Percentiles rank a stretch among this genome's conserved stretches.
Conservation (phyloP, 495 filamentous ascomycete species). For the Trypethelium eluteriae region DNA sequence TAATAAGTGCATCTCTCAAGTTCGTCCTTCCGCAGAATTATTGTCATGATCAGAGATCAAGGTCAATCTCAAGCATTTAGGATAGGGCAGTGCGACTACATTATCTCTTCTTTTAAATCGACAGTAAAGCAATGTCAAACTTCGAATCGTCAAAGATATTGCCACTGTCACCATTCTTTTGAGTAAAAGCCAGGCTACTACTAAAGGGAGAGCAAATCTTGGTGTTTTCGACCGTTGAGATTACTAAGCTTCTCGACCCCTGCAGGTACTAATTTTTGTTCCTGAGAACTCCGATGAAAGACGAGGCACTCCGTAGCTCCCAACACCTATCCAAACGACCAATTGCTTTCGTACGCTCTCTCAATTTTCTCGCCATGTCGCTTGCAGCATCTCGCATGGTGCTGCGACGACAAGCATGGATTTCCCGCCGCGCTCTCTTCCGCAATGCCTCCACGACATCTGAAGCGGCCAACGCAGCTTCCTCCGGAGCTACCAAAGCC, state of each 20-base stretch:
- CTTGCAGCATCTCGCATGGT: not conserved
- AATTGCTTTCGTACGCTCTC: not conserved
- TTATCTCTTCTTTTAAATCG: no score
- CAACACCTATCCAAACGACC: not conserved
- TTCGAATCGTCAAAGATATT: no score
- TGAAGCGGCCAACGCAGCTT: constrained; percentile 57
- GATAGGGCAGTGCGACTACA: no score
- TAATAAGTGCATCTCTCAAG: no score
- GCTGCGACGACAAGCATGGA: constrained; percentile 8
- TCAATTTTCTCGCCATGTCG: not conserved
- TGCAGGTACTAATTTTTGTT: constrained; percentile 1
- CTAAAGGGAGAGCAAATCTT: no score
- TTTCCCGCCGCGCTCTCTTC: constrained; percentile 3
- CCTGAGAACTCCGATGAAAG: not conserved
- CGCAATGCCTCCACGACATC: constrained; percentile 50
- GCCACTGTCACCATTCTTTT: no score
- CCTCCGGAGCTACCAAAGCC: constrained; percentile 54
- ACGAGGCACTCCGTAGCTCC: not conserved
- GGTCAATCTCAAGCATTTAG: no score
- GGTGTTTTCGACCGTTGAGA: no score
- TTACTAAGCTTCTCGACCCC: not conserved
- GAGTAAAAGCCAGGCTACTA: no score
- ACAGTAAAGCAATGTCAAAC: no score
- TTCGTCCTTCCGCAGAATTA: no score
- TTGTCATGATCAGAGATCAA: no score